Conservation (phyloP, 2,329 filamentous ascomycete species). For the Gliomastix tumulicola region DNA sequence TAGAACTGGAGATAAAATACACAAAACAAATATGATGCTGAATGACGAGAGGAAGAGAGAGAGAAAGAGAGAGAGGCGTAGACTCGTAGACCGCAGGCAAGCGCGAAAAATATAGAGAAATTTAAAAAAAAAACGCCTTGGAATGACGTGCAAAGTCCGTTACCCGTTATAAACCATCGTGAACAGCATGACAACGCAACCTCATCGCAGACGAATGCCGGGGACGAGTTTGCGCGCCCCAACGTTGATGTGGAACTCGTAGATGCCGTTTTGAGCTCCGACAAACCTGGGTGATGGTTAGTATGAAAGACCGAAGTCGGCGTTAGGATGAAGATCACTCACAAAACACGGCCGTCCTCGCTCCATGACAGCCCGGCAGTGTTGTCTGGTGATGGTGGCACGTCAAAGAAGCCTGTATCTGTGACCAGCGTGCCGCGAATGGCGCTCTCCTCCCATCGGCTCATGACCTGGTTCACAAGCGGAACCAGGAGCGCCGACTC, state of each 20-base stretch:
- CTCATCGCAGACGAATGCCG: slow-evolving; percentile 44
- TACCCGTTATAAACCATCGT: no score
- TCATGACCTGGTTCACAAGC: slow-evolving; percentile 27
- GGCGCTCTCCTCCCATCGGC: slow-evolving; percentile 28
- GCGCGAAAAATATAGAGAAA: no score
- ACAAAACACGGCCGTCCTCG: slow-evolving; percentile 52
- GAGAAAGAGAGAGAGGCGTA: no score
- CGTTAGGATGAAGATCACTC: slow-evolving; percentile 21
- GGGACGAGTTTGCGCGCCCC: slow-evolving; percentile 53
- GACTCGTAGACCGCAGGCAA: no score
- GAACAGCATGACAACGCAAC: no score
- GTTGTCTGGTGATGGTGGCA: slow-evolving; percentile 42
- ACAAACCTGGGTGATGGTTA: slow-evolving; percentile 40
- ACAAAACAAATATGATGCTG: neutral
- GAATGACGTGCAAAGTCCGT: no score
- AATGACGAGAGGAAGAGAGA: neutral
- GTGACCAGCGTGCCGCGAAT: slow-evolving; percentile 19
- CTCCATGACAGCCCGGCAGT: slow-evolving; percentile 58
- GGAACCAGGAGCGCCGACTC: slow-evolving; percentile 27
- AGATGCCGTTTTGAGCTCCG: slow-evolving; percentile 66
- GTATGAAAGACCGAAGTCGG: slow-evolving; percentile 1
- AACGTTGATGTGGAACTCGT: slow-evolving; percentile 64
- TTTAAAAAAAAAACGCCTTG: slow-evolving; percentile 1
- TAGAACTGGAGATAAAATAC: no score
- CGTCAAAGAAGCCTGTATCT: slow-evolving; percentile 33